Conservation (phyloP, 495 filamentous ascomycete genomes). For the Durotheca rogersii region DNA sequence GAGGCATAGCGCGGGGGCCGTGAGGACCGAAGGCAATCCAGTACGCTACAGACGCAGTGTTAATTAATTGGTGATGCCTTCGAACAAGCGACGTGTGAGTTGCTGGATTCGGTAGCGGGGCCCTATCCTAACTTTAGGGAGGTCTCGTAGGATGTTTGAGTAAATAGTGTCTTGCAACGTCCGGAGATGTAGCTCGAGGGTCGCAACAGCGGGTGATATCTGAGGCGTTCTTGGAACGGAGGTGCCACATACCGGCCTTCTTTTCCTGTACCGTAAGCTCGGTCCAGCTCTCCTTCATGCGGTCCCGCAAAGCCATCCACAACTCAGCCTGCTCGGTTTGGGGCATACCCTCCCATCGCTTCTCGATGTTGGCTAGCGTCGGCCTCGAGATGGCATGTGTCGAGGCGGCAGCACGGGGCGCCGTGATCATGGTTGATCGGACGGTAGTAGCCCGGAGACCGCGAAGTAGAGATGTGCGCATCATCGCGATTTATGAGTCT, state of each 20-base stretch:
- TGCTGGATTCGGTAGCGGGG: conserved; percentile 22
- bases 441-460: conserved; percentile 43
- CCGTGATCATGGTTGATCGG: conserved; percentile 37
- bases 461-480: conserved; percentile 46
- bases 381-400: conserved; percentile 96
- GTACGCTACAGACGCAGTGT: conserved; percentile 67
- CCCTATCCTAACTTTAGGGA: conserved; percentile 21
- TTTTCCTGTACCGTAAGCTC: conserved; percentile 95
- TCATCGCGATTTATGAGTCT: conserved; percentile 33
- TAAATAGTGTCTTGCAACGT: no score
- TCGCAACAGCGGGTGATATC: neutral
- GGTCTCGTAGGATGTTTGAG: no score
- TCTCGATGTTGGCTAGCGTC: conserved; percentile 96
- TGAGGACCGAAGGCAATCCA: conserved; percentile 97
- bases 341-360: conserved; percentile 96
- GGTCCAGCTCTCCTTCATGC: conserved; percentile 97
- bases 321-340: conserved; percentile 98
- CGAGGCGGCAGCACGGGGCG: conserved; percentile 63
- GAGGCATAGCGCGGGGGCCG: conserved; percentile 77
- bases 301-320: conserved; percentile 95
- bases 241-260: conserved; percentile 84
- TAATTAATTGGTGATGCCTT: conserved; percentile 26
- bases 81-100: conserved; percentile 27
- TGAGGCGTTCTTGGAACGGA: neutral
- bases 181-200: neutral